phyloP scores from a whole-genome alignment of 75 land plant genomes.

The Cunninghamia lanceolata region DNA sequence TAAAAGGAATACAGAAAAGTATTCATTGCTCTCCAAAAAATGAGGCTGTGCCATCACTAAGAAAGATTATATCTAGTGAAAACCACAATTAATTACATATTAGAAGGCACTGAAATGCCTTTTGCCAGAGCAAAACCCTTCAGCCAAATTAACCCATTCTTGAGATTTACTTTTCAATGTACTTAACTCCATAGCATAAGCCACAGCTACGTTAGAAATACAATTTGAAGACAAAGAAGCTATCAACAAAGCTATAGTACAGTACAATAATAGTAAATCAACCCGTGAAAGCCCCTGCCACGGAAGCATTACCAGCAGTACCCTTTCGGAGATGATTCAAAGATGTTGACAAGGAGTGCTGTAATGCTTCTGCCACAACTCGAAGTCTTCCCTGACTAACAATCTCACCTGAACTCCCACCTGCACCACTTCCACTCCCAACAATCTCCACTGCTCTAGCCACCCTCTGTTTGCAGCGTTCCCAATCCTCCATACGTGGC shows the following conservation, averaged over 20 bases:
- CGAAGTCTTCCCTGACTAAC: constrained; percentile 65
- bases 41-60: not conserved
- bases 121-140: not conserved
- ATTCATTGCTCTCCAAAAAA: not conserved
- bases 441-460: constrained; percentile 58
- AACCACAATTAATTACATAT: not conserved
- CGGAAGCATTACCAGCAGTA: constrained; percentile 3
- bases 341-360: constrained; percentile 44
- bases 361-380: constrained; percentile 77
- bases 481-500: constrained; percentile 88
- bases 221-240: not conserved
- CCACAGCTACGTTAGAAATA: not conserved
- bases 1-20: not conserved
- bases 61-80: not conserved
- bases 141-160: not conserved
- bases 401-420: constrained; percentile 29
- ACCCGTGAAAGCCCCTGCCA: not conserved
- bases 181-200: not conserved
- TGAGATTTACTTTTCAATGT: not conserved
- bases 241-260: not conserved
- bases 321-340: constrained; percentile 68
- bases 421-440: constrained; percentile 21
- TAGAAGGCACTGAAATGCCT: not conserved
- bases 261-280: not conserved
- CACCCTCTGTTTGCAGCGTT: constrained; percentile 77